These are phyloP conservation scores for Geranium rotundifolium DNA, from an alignment of 345 rosid genomes.

Conservation along the genomic window DNA sequence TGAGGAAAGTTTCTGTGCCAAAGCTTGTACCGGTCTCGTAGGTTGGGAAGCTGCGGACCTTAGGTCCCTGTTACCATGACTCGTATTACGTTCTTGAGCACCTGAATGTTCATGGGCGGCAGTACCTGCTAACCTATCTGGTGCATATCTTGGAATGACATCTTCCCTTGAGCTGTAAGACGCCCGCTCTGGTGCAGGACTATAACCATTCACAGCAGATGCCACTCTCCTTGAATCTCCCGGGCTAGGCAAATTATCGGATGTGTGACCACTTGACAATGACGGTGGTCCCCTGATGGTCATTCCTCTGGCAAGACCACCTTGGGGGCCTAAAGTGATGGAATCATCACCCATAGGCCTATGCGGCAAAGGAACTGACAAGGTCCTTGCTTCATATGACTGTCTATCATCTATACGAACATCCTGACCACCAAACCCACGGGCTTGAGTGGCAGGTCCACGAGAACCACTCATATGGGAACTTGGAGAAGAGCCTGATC, in stretches of 20 bases:
- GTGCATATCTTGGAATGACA: constrained; percentile 26
- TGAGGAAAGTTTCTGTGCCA: constrained; percentile 29
- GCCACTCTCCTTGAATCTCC: constrained; percentile 52
- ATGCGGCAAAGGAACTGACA: constrained; percentile 69
- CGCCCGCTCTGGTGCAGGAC: constrained; percentile 26
- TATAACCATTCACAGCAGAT: constrained; percentile 49
- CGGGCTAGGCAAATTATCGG: constrained; percentile 35
- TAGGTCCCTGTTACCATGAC: constrained; percentile 35
- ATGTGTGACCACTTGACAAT: constrained; percentile 19
- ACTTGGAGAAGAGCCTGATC: constrained; percentile 55
- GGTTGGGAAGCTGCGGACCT: constrained; percentile 37
- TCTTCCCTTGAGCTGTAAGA: constrained; percentile 37
- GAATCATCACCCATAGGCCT: constrained; percentile 58
- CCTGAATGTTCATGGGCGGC: constrained; percentile 32
- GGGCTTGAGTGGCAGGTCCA: constrained; percentile 48
- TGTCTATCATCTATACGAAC: constrained; percentile 64
- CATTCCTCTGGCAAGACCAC: constrained; percentile 94
- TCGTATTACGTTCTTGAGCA: constrained; percentile 38
- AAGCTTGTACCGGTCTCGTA: constrained; percentile 27
- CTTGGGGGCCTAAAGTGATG: constrained; percentile 90
- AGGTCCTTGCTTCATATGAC: constrained; percentile 51
- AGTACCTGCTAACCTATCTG: constrained; percentile 43
- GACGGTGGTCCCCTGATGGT: constrained; percentile 52
- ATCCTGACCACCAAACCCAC: constrained; percentile 63
- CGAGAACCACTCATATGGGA: constrained; percentile 62